These are phyloP conservation scores for Pascua guehoae DNA, from an alignment of 1,284 basidiomycete species.

Conservation along the genomic window DNA sequence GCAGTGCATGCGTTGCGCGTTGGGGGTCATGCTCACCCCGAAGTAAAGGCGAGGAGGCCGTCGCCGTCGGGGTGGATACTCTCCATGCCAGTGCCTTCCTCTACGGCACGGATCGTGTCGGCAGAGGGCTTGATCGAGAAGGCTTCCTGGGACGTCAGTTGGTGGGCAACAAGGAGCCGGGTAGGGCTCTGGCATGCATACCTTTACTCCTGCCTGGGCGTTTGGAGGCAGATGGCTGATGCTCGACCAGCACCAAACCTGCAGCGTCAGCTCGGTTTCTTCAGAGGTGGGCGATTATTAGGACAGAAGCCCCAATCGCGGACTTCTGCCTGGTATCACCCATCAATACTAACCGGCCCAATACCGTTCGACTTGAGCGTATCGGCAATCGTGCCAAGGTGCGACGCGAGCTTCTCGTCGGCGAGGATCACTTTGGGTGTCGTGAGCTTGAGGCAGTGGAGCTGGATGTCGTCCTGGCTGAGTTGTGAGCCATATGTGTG, in stretches of 20 bases:
- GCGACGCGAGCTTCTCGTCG: conserved; percentile 29
- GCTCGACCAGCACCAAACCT: conserved; percentile 6
- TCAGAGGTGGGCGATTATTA: no score
- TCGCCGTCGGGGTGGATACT: conserved; percentile 30
- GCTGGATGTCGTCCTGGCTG: conserved; percentile 15
- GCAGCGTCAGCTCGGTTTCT: no score
- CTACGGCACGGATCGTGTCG: neutral
- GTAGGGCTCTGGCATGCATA: no score
- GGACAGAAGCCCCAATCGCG: neutral
- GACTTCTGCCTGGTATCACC: no score
- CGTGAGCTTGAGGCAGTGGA: conserved; percentile 31
- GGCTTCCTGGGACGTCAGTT: neutral
- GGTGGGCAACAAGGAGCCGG: no score
- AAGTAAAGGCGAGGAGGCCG: conserved; percentile 42
- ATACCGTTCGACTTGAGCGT: neutral
- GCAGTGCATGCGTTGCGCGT: conserved; percentile 28
- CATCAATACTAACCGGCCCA: conserved; percentile 3
- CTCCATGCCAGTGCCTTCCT: conserved; percentile 13
- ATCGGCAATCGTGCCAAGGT: conserved; percentile 15
- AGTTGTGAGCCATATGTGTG: neutral
- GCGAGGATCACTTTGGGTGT: conserved; percentile 31
- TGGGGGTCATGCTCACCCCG: conserved; percentile 5
- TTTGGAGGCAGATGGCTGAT: neutral
- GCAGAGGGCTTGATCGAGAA: neutral
- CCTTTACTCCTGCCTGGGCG: no score